phyloP scores from a whole-genome alignment of 768 basidiomycete species.

The Podaxis rugospora region DNA sequence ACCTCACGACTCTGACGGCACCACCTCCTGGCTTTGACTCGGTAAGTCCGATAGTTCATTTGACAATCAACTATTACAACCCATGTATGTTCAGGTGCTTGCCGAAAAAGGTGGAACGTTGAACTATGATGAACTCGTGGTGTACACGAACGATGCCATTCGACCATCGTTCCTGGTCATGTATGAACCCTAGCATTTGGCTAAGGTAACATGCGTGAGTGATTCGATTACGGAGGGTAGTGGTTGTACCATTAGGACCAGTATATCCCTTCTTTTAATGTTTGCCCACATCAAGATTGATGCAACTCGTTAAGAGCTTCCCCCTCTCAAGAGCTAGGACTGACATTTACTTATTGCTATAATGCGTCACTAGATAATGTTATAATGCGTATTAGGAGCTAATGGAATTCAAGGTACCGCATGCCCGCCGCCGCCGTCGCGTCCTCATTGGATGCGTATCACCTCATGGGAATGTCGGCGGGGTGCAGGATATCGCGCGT shows the following conservation, averaged over 20 bases:
- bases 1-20: conserved; percentile 48
- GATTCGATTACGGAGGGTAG: neutral
- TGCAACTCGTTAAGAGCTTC: no score
- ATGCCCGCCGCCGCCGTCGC: no score
- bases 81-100: conserved; percentile 45
- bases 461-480: neutral
- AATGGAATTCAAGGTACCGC: neutral
- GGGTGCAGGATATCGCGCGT: conserved; percentile 28
- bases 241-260: neutral
- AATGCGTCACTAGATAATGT: neutral
- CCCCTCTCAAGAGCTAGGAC: neutral
- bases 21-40: conserved; percentile 67
- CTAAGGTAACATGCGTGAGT: neutral
- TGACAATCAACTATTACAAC: neutral
- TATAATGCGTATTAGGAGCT: neutral
- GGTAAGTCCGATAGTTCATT: conserved; percentile 31
- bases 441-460: neutral
- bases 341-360: neutral
- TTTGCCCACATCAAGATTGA: no score
- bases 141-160: conserved; percentile 69
- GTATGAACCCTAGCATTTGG: conserved; percentile 44
- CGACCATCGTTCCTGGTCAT: conserved; percentile 68
- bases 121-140: conserved; percentile 70
- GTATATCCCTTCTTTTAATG: neutral
- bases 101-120: conserved; percentile 63